Evolutionary conservation across 441 rosid species (phyloP), one percentile per base, ranked within the genome.

Genomic region (Mallotus repandus): DNA sequence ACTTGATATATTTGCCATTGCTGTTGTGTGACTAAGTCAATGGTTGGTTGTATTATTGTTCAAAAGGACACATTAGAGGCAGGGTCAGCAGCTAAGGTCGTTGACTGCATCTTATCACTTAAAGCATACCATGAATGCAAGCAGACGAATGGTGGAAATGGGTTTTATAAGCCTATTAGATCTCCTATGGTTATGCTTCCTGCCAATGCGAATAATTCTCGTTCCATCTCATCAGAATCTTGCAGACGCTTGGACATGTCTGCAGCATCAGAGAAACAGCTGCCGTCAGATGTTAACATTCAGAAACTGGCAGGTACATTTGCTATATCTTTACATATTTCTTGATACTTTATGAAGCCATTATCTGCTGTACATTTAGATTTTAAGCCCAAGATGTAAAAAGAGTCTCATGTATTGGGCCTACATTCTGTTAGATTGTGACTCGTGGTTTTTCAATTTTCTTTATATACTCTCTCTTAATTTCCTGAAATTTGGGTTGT

Each of bases 51-150:
- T 15, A 70, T 16, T 68, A 61, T 74, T 58, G 25, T 56, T 56
- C 12, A 56, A 29, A 80, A 95, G 98, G 98, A 93, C 76, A 78
- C 81, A 72, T 58, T 93, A 78, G 98, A 93, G 78, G 82, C 90
- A 43, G 97, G 94, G 43, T 89, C 97, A 64, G 92, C 80, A 55
- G 86, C 85, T 56, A 95, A 89, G 77, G 90, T 95, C 68, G 97
- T 89, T 4, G 98, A 95, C 70, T 93, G 99, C 84, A 75, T 95
- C 68, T 84, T 95, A 43, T 88, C 94, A 54, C 93, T 95, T 25
- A 92, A 89, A 82, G 74, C 78, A 25, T 89, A 87, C 76, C 84
- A 91, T 60, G 99, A 92, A 69, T 60, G 79, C 80, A 92, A 92
- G 87, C 86, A 87, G 61, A 78, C 66, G 58, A 83, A 71, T 74